Evolutionary conservation across 2,329 filamentous ascomycete species (phyloP), one percentile per base, ranked within the genome.

Genomic region (Aspergillus cejpii): DNA sequence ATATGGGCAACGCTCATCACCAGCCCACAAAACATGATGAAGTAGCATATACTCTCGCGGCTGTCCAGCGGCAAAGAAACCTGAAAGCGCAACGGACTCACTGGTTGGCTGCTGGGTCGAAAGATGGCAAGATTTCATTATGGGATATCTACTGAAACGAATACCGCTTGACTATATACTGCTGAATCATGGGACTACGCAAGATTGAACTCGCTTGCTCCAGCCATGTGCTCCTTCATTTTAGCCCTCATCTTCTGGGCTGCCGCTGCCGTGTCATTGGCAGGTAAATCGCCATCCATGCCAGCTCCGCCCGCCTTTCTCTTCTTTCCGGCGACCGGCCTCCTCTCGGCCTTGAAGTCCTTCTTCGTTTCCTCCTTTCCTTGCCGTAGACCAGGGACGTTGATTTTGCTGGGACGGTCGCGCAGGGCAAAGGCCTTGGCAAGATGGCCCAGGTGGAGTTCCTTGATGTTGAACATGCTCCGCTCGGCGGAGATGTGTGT

Each of bases 51-150:
- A 66, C 59, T 3, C 55, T 61, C 14, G 62, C 76, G 45, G 74
- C 69, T 2, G 79, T 88, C 39, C 84, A 80, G 47, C 77, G 81
- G 27, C 77, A 80, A 52, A 74, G 87, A 44, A 72, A 80, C 17
- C 71, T 71, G 27, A 81, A 80, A 55, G 83, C 84, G 8, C 81
- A 78, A 58, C 73, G 72, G 40, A 84, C 84, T 19, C 91, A 97
- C 65, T 97, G 91, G 90, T 65, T 97, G 41, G 92, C 85, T 14
- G 87, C 81, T 1, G 92, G 92, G 1, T 85, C 87, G 44, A 98
- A 97, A 65, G 92, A 97, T 70, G 92, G 91, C 14, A 95, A 94
- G 64, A 80, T 97, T 51, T 94, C 88, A 61, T 71, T 98, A 55
- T 98, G 92, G 92, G 87, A 96, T 70, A 82, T 97, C 47, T 98